Evolutionary conservation across 352 stramenopile species (phyloP), one percentile per base, ranked within the genome.

Genomic region (Globisporangium takayamanum): DNA sequence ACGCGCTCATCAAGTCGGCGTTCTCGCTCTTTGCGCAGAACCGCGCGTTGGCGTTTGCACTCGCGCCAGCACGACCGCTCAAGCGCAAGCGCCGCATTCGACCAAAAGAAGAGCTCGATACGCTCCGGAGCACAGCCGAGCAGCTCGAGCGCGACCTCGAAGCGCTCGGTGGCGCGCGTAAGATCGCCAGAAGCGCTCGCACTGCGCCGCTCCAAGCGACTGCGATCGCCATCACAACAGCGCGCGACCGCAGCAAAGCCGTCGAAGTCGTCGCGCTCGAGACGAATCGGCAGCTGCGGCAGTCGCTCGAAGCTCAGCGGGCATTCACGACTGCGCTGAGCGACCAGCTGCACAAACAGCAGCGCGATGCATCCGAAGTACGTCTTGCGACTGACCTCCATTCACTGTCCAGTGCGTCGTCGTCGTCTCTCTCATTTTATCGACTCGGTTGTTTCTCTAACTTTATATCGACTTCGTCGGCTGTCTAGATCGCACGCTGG

Each of bases 71-170:
- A 15, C 55, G 46, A 8, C 47, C 47, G 25, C 30, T 41, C 22
- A 49, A 50, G 55, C 55, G 33, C 30, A 60, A 60, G 55, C 55
- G 55, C 2, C 50, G 49, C 12, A 37, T 60, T 36, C 55, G 55
- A 14, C 25, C 44, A 14, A 60, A 60, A 15, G 55, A 60, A 33
- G 55, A 60, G 47, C 51, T 60, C 28, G 45, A 52, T 14, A 53
- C 55, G 30, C 22, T 60, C 14, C 55, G 55, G 5, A 30, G 26
- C 30, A 57, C 49, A 30, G 49, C 57, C 2, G 50, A 33, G 28
- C 42, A 14, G 6, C 26, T 63, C 18, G n/a, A 51, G 57, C 49
- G 41, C n/a, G 14, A 57, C 5, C 49, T 63, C 36, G 30, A 48
- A 56, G 42, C 33, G 33, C 33, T 39, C 33, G 33, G 33, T 12